Conservation (phyloP, 352 stramenopile genomes). For the Achlya hypogyna region DNA sequence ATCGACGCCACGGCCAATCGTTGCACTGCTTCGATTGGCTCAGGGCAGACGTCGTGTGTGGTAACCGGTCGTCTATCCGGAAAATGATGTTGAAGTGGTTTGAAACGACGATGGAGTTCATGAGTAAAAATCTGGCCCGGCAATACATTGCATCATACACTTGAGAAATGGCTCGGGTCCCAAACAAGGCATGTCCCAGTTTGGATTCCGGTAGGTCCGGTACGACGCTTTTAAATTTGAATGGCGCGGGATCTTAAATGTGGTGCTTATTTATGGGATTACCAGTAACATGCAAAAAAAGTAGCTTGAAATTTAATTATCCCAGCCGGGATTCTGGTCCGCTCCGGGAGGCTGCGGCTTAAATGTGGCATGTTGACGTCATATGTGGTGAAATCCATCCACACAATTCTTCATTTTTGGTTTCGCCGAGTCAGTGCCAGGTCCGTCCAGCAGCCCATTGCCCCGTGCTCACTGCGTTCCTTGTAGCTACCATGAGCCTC, state of each 20-base stretch:
- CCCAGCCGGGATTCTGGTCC: not conserved
- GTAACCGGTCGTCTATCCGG: not conserved
- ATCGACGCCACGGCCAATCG: too few species aligned
- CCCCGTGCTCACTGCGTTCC: not conserved
- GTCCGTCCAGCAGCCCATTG: not conserved
- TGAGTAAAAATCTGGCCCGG: not conserved
- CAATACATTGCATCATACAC: too few species aligned
- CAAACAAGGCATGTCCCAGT: not conserved
- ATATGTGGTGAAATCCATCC: not conserved
- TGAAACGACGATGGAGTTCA: not conserved
- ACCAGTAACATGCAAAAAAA: too few species aligned
- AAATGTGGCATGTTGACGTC: not conserved
- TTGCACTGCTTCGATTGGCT: not conserved
- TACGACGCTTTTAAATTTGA: too few species aligned
- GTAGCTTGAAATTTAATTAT: too few species aligned
- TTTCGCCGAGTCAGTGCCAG: not conserved
- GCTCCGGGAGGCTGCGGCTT: not conserved
- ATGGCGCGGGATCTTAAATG: too few species aligned
- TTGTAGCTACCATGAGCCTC: conserved; percentile 8
- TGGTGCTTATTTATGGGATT: not conserved
- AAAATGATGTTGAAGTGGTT: not conserved
- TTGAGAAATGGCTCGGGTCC: not conserved
- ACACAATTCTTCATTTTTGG: not conserved
- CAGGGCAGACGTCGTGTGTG: not conserved
- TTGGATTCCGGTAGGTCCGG: too few species aligned